phyloP scores from a whole-genome alignment of 371 early-diverging fungal species.

The Zychaea mexicana region DNA sequence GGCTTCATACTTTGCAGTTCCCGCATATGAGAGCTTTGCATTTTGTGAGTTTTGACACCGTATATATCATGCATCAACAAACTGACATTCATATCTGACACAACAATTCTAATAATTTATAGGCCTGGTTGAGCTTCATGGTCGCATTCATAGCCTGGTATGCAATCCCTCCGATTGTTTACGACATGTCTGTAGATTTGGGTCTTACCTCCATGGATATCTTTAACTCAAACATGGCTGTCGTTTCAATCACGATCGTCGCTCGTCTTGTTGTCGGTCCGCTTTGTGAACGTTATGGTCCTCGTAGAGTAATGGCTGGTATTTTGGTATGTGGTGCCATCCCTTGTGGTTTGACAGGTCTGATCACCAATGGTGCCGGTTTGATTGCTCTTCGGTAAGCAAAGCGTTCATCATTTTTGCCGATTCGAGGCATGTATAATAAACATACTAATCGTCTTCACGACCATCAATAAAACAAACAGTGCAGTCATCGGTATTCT shows the following conservation, averaged over 20 bases:
- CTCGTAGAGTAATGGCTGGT: conserved; percentile 51
- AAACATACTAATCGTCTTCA: too few species aligned
- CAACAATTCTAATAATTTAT: not conserved
- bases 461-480: too few species aligned
- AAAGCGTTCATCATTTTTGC: too few species aligned
- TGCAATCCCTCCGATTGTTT: conserved; percentile 56
- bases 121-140: conserved; percentile 35
- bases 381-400: conserved; percentile 37
- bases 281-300: conserved; percentile 55
- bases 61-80: not conserved
- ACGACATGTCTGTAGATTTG: conserved; percentile 23
- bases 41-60: conserved; percentile 11
- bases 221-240: conserved; percentile 34
- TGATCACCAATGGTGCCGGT: conserved; percentile 39
- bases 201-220: conserved; percentile 13
- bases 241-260: conserved; percentile 44
- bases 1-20: conserved; percentile 9
- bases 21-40: conserved; percentile 29
- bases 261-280: conserved; percentile 45
- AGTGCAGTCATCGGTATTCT: conserved; percentile 52
- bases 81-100: not conserved
- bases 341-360: conserved; percentile 47
- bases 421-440: not conserved
- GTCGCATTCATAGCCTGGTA: conserved; percentile 60
- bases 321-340: conserved; percentile 53